Conservation (phyloP, 371 early-diverging fungal genomes). For the Cokeromyces recurvatus region DNA sequence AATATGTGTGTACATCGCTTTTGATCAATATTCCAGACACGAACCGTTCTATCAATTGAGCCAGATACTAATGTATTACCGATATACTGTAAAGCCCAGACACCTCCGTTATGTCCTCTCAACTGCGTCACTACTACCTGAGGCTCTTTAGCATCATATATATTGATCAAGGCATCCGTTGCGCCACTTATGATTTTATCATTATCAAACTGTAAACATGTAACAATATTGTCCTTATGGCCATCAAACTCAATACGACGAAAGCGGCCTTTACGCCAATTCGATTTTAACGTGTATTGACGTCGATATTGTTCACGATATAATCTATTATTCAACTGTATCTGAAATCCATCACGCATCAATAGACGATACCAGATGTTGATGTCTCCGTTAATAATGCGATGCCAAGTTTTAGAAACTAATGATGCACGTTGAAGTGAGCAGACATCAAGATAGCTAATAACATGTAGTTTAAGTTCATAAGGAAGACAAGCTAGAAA, state of each 20-base stretch:
- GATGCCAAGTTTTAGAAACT: constrained; percentile 72
- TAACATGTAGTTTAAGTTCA: constrained; percentile 72
- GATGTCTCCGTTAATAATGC: constrained; percentile 70
- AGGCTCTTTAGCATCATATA: constrained; percentile 73
- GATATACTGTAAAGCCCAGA: constrained; percentile 94
- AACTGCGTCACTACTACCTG: constrained; percentile 51
- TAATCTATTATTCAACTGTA: constrained; percentile 23
- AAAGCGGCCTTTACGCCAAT: constrained; percentile 77
- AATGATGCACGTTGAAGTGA: constrained; percentile 74
- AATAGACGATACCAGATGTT: constrained; percentile 52
- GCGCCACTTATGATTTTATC: constrained; percentile 90
- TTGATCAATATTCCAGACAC: constrained; percentile 94
- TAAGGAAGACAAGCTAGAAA: constrained; percentile 78
- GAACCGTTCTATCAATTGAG: constrained; percentile 95
- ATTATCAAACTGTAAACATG: constrained; percentile 91
- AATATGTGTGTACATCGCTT: constrained; percentile 87
- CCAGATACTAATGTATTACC: constrained; percentile 91
- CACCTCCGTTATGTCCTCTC: constrained; percentile 95
- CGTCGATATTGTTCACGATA: constrained; percentile 38
- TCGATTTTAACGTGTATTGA: constrained; percentile 28
- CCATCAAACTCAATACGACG: constrained; percentile 74
- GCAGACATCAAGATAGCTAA: constrained; percentile 72
- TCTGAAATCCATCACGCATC: constrained; percentile 40
- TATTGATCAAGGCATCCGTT: constrained; percentile 82
- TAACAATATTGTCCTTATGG: constrained; percentile 81